These are phyloP conservation scores for Septoria petroselini DNA, from an alignment of 2,329 filamentous ascomycete genomes.

Conservation along the genomic window DNA sequence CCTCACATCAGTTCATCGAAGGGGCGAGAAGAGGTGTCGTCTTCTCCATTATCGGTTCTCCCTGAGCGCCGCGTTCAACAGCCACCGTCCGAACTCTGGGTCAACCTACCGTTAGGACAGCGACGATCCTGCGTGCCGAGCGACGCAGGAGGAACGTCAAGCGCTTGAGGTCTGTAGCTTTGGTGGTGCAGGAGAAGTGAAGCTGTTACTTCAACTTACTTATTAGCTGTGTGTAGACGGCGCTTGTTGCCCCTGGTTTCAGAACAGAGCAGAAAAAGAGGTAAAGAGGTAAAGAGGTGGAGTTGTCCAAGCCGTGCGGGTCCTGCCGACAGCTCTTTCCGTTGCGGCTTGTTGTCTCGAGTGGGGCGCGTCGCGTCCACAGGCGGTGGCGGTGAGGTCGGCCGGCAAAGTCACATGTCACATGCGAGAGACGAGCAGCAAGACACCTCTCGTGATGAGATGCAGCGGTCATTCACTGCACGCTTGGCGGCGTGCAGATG, in stretches of 20 bases:
- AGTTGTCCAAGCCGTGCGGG: not conserved
- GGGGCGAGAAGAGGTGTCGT: not conserved
- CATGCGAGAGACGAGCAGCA: not conserved
- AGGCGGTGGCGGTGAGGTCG: too few relatives aligned
- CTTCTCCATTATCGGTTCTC: not conserved
- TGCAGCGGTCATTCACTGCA: slow-evolving; percentile 7
- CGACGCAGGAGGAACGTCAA: slow-evolving; percentile 7
- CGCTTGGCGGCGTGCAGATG: not conserved
- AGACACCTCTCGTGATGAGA: slow-evolving; percentile 2
- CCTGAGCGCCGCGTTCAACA: not conserved
- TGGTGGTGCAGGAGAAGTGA: not conserved
- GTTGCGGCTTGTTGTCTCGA: not conserved
- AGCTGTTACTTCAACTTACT: too few relatives aligned
- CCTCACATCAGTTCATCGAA: too few relatives aligned
- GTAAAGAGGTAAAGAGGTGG: not conserved
- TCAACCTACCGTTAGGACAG: not conserved
- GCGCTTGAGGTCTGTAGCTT: not conserved
- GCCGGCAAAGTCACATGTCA: too few relatives aligned
- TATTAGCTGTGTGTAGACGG: not conserved
- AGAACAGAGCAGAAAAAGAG: too few relatives aligned
- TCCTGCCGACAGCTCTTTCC: not conserved
- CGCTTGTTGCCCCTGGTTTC: slow-evolving; percentile 8
- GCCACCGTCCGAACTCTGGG: not conserved
- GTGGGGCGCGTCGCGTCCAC: not conserved
- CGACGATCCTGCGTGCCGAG: slow-evolving; percentile 4